phyloP scores from a whole-genome alignment of 2,329 filamentous ascomycete species.

The Beauveria bassiana region DNA sequence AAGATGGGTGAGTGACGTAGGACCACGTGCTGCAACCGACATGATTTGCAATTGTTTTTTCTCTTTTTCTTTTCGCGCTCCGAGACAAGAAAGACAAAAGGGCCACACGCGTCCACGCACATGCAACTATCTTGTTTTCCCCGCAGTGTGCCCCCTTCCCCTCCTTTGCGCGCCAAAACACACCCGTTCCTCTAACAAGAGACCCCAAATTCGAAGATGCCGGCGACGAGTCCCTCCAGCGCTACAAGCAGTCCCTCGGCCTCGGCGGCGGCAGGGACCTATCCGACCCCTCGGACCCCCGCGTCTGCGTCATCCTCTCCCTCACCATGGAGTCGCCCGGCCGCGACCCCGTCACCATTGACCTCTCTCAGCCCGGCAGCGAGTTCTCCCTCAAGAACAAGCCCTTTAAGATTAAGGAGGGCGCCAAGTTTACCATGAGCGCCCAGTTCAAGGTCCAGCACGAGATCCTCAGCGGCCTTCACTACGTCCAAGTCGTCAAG shows the following conservation, averaged over 20 bases:
- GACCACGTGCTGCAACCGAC: too few relatives aligned
- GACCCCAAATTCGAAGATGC: constrained; percentile 40
- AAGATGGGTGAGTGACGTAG: constrained; percentile 64
- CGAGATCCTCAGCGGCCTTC: constrained; percentile 87
- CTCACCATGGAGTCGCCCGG: constrained; percentile 82
- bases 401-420: constrained; percentile 97
- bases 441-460: constrained; percentile 94
- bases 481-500: constrained; percentile 93
- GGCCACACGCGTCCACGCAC: background rate
- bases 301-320: constrained; percentile 87
- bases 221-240: constrained; percentile 87
- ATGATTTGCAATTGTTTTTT: background rate
- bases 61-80: background rate
- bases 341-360: constrained; percentile 78
- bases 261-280: constrained; percentile 66
- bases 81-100: background rate
- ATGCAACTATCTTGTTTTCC: background rate
- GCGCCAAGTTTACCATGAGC: constrained; percentile 87
- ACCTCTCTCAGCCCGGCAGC: constrained; percentile 67
- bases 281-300: constrained; percentile 71
- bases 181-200: background rate
- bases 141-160: background rate
- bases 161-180: background rate
- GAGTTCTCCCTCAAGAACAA: constrained; percentile 76
- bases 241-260: constrained; percentile 95